Conservation (phyloP, 192 early-diverging fungal genomes). For the Gigaspora rosea region DNA sequence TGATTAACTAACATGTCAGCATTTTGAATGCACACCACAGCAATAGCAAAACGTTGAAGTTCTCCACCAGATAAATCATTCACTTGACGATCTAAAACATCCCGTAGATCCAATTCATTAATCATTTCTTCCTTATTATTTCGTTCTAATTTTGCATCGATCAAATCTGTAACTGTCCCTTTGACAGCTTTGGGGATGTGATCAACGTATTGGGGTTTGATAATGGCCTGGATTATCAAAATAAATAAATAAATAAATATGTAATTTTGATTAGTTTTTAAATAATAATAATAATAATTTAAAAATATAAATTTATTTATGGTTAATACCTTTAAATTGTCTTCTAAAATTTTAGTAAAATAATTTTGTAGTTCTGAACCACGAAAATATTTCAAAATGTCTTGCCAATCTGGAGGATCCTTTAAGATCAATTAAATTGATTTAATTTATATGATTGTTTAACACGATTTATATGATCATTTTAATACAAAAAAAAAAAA, state of each 20-base stretch:
- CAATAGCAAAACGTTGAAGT: conserved; percentile 98
- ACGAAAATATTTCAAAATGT: conserved; percentile 94
- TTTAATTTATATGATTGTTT: neutral
- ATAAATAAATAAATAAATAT: neutral
- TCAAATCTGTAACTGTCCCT: conserved; percentile 74
- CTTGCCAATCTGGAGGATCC: conserved; percentile 92
- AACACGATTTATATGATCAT: neutral
- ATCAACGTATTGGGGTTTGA: conserved; percentile 97
- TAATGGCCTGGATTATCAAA: conserved; percentile 63
- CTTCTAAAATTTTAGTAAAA: conserved; percentile 97
- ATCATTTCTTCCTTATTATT: conserved; percentile 78
- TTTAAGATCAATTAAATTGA: neutral
- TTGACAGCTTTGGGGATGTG: conserved; percentile 78
- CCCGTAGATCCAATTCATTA: conserved; percentile 73
- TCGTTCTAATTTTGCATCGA: conserved; percentile 70
- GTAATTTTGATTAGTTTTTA: neutral
- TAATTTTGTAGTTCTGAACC: conserved; percentile 98
- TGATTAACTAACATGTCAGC: conserved; percentile 76
- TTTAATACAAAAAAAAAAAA: neutral
- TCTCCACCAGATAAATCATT: conserved; percentile 91
- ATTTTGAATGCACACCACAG: conserved; percentile 73
- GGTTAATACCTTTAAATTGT: conserved; percentile 74
- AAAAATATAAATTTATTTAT: neutral
- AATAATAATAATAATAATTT: neutral
- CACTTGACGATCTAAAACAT: conserved; percentile 84